A percentile compares a stretch with the other conserved stretches of the same genome.
Conservation (phyloP, 768 basidiomycete species). For the Fibroporia radiculosa region DNA sequence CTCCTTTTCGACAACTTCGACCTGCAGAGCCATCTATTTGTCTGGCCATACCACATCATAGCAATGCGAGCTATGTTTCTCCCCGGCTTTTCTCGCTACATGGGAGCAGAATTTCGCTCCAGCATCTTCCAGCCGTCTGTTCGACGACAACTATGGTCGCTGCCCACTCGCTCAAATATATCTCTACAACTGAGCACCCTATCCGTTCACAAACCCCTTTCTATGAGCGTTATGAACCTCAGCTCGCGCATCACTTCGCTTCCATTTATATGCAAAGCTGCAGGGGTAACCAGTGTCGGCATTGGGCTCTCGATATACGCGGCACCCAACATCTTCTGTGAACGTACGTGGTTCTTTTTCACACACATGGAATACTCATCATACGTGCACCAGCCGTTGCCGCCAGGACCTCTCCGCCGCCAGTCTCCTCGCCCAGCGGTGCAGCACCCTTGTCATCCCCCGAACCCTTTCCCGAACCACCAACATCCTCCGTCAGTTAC, state of each 20-base stretch:
- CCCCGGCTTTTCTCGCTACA: not conserved
- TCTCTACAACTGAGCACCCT: not conserved
- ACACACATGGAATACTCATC: not conserved
- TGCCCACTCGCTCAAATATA: not conserved
- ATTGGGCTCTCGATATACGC: constrained; percentile 35
- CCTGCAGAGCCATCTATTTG: not conserved
- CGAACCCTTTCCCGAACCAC: constrained; percentile 35
- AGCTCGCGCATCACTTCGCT: not conserved
- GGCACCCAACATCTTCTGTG: constrained; percentile 39
- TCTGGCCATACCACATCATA: no score
- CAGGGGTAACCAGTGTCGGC: constrained; percentile 34
- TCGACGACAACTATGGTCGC: not conserved
- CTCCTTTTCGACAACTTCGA: no score
- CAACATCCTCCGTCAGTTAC: constrained; percentile 65
- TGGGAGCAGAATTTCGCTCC: not conserved
- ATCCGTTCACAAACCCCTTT: not conserved
- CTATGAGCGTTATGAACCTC: not conserved
- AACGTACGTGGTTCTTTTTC: constrained; percentile 32
- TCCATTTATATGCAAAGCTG: constrained; percentile 17
- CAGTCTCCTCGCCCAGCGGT: constrained; percentile 1
- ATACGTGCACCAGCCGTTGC: not conserved
- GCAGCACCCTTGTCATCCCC: constrained; percentile 5
- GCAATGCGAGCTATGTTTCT: no score
- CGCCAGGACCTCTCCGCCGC: not conserved
- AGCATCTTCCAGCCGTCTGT: not conserved